phyloP scores from a whole-genome alignment of 371 early-diverging fungal genomes.

The Lichtheimia hyalospora region DNA sequence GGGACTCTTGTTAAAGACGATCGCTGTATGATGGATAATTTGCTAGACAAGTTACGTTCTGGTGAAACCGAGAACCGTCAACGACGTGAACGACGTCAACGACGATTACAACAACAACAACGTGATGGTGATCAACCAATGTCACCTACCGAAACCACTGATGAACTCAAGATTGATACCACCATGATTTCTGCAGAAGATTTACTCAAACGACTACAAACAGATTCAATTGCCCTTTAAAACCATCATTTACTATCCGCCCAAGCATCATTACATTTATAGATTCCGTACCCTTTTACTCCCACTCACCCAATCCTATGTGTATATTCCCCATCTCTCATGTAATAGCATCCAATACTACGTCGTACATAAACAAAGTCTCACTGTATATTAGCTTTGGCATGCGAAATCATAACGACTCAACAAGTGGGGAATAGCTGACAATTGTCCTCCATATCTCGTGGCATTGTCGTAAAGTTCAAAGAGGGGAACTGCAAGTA shows the following conservation, averaged over 20 bases:
- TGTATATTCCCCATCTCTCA: background rate
- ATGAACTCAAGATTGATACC: background rate
- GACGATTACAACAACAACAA: background rate
- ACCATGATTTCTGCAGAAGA: slow-evolving; percentile 12
- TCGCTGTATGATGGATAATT: slow-evolving; percentile 45
- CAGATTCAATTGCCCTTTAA: slow-evolving; percentile 5
- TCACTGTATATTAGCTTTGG: slow-evolving; percentile 5
- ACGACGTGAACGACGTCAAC: slow-evolving; percentile 17
- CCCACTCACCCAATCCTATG: too few species aligned
- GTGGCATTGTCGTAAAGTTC: slow-evolving; percentile 79
- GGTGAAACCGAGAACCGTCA: slow-evolving; percentile 36
- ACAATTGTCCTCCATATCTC: slow-evolving; percentile 74
- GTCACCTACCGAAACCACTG: too few species aligned
- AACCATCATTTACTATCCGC: background rate
- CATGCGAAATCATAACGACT: slow-evolving; percentile 56
- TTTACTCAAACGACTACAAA: slow-evolving; percentile 19
- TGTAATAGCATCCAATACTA: background rate
- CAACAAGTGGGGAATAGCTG: slow-evolving; percentile 71
- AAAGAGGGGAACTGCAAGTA: slow-evolving; percentile 81
- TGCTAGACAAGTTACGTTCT: slow-evolving; percentile 37
- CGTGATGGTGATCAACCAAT: background rate
- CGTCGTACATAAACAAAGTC: background rate
- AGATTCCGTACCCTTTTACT: too few species aligned
- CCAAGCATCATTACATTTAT: too few species aligned
- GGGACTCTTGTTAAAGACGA: slow-evolving; percentile 20